Evolutionary conservation across 2,329 filamentous ascomycete genomes (phyloP), one percentile per base, ranked within the genome.

Genomic region (Helotiales sp.): DNA sequence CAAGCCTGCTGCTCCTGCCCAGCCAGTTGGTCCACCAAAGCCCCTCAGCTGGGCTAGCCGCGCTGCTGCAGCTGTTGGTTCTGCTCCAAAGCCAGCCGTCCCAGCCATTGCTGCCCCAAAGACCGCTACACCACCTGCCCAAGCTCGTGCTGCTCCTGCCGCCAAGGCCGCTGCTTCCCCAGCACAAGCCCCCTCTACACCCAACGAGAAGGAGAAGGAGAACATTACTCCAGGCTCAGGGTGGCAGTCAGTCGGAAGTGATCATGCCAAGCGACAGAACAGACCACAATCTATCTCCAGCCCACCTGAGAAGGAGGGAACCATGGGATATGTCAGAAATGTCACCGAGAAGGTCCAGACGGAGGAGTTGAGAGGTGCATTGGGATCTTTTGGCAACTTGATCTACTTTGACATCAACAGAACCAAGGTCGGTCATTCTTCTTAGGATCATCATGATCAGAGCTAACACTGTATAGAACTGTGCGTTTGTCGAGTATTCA

Each of bases 401-500:
- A 79, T 81, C 55, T 86, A 88, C 69, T 91, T 93, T 63, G 90
- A 92, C 57, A 83, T 93, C 67, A 92, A 90, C 76, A 86, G 89
- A 60, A 77, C 83, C 69, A 97, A 96, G 89, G 93, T 96, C 80
- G 77, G 66, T 38, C 10, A 55, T 19, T 22, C 25, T 25, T n/a
- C 5, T 46, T 25, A 40, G 25, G 44, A 24, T 42, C 22, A 25
- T 9, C 2, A 34, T 19, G 19, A 31, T 12, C 3, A 13, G 29
- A 56, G 64, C 60, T 64, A 62, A 63, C 17, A 51, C 40, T 52
- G 48, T 59, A 29, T 71, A 96, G 93, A 97, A 95, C 81, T 97
- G 92, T 71, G 95, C 95, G 25, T 98, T 98, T 71, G 91, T 97
- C 59, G 95, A 99, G 74, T 99, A 95, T 75, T 89, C 87, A 71